These are phyloP conservation scores for Ophiostoma fasciatum DNA, from an alignment of 2,329 filamentous ascomycete genomes.

Conservation along the genomic window DNA sequence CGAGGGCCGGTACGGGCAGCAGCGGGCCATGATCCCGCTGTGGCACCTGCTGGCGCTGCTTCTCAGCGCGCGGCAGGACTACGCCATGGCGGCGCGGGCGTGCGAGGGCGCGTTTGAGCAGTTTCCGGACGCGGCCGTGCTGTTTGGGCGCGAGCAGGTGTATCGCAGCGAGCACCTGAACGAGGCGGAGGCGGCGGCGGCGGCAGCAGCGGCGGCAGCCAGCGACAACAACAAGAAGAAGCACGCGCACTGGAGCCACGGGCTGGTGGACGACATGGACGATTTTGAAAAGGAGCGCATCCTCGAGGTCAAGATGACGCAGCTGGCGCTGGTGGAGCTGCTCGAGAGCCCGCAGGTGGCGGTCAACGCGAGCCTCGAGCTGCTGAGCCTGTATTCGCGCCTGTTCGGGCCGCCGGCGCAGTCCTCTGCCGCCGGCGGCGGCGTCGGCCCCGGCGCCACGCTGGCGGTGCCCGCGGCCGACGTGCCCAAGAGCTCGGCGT, in stretches of 20 bases:
- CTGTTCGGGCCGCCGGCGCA: conserved; percentile 56
- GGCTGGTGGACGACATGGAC: conserved; percentile 66
- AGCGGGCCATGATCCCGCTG: conserved; percentile 56
- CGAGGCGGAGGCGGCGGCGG: conserved; percentile 29
- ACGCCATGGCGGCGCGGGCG: conserved; percentile 60
- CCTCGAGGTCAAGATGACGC: conserved; percentile 92
- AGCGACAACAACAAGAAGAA: conserved; percentile 21
- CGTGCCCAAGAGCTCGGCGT: conserved; percentile 54
- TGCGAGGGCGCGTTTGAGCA: conserved; percentile 89
- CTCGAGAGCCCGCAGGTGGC: conserved; percentile 72
- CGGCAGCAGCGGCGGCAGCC: no score
- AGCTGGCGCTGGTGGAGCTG: conserved; percentile 69
- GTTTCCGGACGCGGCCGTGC: conserved; percentile 55
- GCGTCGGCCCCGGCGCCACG: conserved; percentile 13
- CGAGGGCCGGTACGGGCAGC: conserved; percentile 41
- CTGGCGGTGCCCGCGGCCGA: conserved; percentile 23
- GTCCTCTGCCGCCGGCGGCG: conserved; percentile 16
- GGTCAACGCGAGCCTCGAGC: conserved; percentile 75
- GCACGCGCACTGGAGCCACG: conserved; percentile 17
- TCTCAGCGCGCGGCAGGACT: conserved; percentile 76
- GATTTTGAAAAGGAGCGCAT: conserved; percentile 73
- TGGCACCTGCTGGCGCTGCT: conserved; percentile 87
- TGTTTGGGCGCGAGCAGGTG: conserved; percentile 49
- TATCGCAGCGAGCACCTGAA: conserved; percentile 57
- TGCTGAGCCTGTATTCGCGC: conserved; percentile 66